Evolutionary conservation across 371 early-diverging fungal species (phyloP), one percentile per base, ranked within the genome.

Genomic region (Sporodiniella umbellata): DNA sequence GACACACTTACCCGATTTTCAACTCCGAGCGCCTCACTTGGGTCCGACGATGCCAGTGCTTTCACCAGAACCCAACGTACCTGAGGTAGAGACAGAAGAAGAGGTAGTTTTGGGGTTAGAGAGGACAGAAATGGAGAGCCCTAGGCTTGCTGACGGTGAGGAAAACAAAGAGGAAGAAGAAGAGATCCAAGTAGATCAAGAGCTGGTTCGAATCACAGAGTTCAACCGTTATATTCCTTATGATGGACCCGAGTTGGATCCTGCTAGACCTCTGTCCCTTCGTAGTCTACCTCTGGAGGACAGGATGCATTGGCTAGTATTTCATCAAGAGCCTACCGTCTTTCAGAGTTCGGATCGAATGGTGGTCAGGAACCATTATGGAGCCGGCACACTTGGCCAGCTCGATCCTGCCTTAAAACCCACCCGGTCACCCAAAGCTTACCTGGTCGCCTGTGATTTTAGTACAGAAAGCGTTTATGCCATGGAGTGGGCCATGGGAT

Each of bases 401-500:
- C 37, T 19, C 28, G 30, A 15, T 37, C 18, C 12, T 10, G 31
- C 19, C 17, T 33, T 30, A 24, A 31, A 15, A 14, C 46, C 46
- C 31, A 26, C 19, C 21, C 21, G 48, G 11, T 48, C 33, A 15
- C 37, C 46, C 12, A 53, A 61, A 12, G 28, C 37, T 0, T 70
- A 70, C 31, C 46, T 70, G 7, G 54, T 70, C 4, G 66, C 66
- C 14, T 60, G 58, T 30, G 66, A 70, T 51, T 66, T 66, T 45
- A 61, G 66, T 39, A 45, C 53, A 8, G 66, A 64, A 35, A 66
- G 66, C 26, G 23, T 56, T 12, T 45, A 49, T 14, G 71, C 71
- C 8, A 45, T 70, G 7, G 76, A 79, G 21, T 79, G 80, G 80
- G 62, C 72, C 7, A 64, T 74, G 53, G 70, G 68, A 0, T 76